Evolutionary conservation across 371 early-diverging fungal genomes (phyloP).

Genomic region (Fennellomyces sp.): DNA sequence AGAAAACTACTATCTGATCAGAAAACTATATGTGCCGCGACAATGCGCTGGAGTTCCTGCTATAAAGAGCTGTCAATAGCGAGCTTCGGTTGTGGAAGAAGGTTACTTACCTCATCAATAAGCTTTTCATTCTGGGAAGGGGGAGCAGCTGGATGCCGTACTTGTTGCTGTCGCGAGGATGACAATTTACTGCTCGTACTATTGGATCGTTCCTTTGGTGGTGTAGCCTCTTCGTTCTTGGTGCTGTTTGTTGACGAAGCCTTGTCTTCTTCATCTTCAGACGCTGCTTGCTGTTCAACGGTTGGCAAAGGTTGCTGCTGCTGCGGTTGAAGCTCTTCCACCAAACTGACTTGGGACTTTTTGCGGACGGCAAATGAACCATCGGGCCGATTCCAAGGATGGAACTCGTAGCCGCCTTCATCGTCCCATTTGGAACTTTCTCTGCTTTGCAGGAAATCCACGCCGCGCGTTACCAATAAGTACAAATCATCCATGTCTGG

Average conservation of each 20-base stretch:
- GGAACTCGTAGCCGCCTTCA: constrained; percentile 53
- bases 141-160: constrained; percentile 1
- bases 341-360: not conserved
- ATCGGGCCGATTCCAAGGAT: constrained; percentile 53
- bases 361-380: constrained; percentile 45
- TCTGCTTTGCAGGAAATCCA: constrained; percentile 38
- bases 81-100: not conserved
- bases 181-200: constrained; percentile 8
- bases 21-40: constrained; percentile 51
- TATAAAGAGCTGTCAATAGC: not conserved
- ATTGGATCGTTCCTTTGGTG: constrained; percentile 4
- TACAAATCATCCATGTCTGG: constrained; percentile 12
- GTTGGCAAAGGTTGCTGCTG: constrained; percentile 9
- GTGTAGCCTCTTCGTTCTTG: not conserved
- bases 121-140: constrained; percentile 22
- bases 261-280: not conserved
- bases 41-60: constrained; percentile 49
- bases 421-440: constrained; percentile 54
- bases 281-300: not conserved
- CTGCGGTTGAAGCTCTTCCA: constrained; percentile 2
- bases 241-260: not conserved
- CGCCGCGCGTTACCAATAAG: constrained; percentile 44
- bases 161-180: constrained; percentile 3
- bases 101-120: constrained; percentile 36
- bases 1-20: constrained; percentile 17